These are phyloP conservation scores for Cercospora citrullina DNA, from an alignment of 2,329 filamentous ascomycete species.

Conservation along the genomic window DNA sequence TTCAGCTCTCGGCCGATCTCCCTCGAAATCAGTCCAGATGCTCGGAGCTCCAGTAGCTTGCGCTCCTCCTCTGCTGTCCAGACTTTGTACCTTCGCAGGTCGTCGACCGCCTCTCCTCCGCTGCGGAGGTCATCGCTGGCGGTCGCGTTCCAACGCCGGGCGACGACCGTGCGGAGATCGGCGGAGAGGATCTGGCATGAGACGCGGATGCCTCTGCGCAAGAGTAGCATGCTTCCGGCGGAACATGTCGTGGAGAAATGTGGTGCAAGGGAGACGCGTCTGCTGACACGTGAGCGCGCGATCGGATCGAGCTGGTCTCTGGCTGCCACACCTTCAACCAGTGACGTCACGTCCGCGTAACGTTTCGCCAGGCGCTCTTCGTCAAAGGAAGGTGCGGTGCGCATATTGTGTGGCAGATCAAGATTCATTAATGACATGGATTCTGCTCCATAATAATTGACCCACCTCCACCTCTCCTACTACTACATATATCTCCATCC, in stretches of 20 bases:
- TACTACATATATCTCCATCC: not conserved
- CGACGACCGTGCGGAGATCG: not conserved
- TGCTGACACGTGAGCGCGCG: not conserved
- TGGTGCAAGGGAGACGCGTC: not conserved
- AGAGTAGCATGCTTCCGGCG: not conserved
- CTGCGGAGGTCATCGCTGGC: not conserved
- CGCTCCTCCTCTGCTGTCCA: constrained; percentile 3
- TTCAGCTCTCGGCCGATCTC: not conserved
- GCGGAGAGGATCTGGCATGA: not conserved
- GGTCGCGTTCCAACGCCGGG: not conserved
- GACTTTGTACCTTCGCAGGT: not conserved
- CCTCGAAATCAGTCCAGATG: not conserved
- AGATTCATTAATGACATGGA: not conserved
- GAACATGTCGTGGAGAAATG: not conserved
- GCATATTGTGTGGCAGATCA: not conserved
- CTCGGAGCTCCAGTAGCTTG: constrained; percentile 1
- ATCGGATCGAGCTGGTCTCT: not conserved
- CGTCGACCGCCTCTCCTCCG: not conserved
- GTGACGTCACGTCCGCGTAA: not conserved
- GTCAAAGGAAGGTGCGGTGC: not conserved
- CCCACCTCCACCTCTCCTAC: not conserved
- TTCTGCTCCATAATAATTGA: not conserved
- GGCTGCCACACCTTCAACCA: not conserved
- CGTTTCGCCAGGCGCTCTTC: not conserved
- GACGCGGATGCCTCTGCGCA: not conserved